Base-by-base conservation (phyloP, 177 flowering plant species). In the Telopea speciosissima region DNA sequence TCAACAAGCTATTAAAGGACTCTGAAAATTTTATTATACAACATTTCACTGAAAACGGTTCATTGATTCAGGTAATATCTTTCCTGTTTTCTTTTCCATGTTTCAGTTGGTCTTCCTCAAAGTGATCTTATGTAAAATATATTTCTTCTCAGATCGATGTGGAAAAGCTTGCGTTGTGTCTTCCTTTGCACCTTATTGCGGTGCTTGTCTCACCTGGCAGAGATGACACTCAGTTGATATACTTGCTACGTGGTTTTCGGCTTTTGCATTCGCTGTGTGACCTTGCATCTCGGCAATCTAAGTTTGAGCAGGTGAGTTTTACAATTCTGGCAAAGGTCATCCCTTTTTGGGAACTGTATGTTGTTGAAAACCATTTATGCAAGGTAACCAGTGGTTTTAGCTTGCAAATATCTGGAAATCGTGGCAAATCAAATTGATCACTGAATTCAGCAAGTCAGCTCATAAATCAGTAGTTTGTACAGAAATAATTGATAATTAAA, bases 121-220 rank as follows among this genome's bases (percentile, higher is more conserved):
- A 69, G 65, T 62, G 33, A 58, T 33, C 33, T 40, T 44, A 1
- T 56, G 36, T 58, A 45, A 64, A 66, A 63, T 76, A 49, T 58
- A 66, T 58, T 45, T 45, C 25, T 85, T 83, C 79, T 26, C 91
- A 95, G 99, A 81, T 95, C 81, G 94, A 89, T 74, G 71, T 88
- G 79, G 97, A 92, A 76, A 88, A 78, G 56, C 83, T 92, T 75
- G 94, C 85, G 6, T 82, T 83, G 66, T 80, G 83, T 78, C 91
- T 95, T 60, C 93, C 98, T 13, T 65, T 89, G 79, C 99, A 95
- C 80, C 94, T 95, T 68, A 85, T 90, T 74, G 94, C 98, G 19
- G 85, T 85, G 79, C 81, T 89, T 65, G 73, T 90, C 68, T 77
- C 87, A 56, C 79, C 88, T 64, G 79, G 79, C 49, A 81, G 82